Percentiles rank a stretch among this genome's conserved stretches.
Conservation (phyloP, 2,329 filamentous ascomycete species). For the Curvularia sp. region DNA sequence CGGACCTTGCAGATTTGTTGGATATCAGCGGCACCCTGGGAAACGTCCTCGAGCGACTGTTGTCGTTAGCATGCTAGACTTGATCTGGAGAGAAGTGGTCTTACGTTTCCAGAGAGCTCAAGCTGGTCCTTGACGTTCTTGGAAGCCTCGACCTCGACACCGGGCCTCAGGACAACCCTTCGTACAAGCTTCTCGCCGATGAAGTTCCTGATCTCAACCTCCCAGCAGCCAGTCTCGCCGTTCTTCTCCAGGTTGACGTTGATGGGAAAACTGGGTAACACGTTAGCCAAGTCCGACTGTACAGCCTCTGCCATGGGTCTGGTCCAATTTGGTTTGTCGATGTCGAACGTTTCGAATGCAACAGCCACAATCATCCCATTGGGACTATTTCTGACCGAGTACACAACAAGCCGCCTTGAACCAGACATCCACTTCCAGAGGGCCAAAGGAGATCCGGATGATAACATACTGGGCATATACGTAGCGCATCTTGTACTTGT, state of each 20-base stretch:
- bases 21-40: constrained; percentile 97
- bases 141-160: constrained; percentile 89
- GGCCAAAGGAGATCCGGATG: background rate
- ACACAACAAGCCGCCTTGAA: constrained; percentile 10
- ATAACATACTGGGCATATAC: constrained; percentile 82
- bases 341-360: constrained; percentile 1
- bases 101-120: constrained; percentile 80
- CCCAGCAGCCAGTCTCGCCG: constrained; percentile 81
- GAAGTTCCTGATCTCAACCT: constrained; percentile 92
- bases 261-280: constrained; percentile 80
- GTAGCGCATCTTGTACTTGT: constrained; percentile 99
- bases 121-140: constrained; percentile 98
- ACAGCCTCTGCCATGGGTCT: background rate
- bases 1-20: constrained; percentile 99
- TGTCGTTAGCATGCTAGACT: constrained; percentile 27
- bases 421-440: background rate
- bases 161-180: constrained; percentile 83
- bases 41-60: constrained; percentile 87
- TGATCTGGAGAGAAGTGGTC: constrained; percentile 10
- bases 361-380: background rate
- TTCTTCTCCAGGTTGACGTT: constrained; percentile 99
- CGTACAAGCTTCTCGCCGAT: constrained; percentile 95
- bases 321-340: background rate
- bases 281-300: constrained; percentile 24
- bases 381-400: background rate